Base-by-base conservation (phyloP, 2,329 filamentous ascomycete species). In the Dothistroma septosporum region DNA sequence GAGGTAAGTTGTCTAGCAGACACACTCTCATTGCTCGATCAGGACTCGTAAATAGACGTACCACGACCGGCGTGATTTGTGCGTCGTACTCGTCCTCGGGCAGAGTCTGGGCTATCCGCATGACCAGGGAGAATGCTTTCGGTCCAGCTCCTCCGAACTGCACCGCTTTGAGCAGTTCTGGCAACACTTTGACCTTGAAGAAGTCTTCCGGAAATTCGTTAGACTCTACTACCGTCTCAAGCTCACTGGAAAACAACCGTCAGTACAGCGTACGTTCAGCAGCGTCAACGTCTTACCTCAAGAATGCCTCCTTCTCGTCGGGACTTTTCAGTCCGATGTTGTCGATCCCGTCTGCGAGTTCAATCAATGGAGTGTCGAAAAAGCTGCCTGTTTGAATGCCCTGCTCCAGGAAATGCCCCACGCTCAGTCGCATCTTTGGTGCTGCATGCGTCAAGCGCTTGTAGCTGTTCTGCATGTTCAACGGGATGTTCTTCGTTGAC, bases 151-250 rank as follows among this genome's bases (percentile, higher is more conserved):
- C 94, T 8, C 94, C 94, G 74, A 97, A 99, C 71, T 99, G 94
- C n/a, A 97, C 92, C 0, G 92, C 96, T 73, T 97, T 99, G n/a
- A 99, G 82, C 32, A 99, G 80, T 73, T 99, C 94, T 0, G 94
- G 94, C 9, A 99, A 81, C 3, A 99, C 87, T 72, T 97, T 99
- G 83, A 96, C 90, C 73, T 95, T 96, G 81, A 97, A 96, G 75
- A 96, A 99, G 61, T 97, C 94, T 72, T 97, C 93, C 0, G 94
- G 94, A 63, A 97, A 97, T 74, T 99, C 92, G 67, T 97, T 91
- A 0, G 91, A 89, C 49, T 74, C 71, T 19, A 71, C 70, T 5
- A 97, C 82, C 61, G 89, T 83, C 66, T 96, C 91, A 6, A 99
- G 83, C 70, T 96, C 91, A 66, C 80, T 83, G 41, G n/a, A 31